Percentiles rank a stretch among this genome's conserved stretches.
phyloP scores from a whole-genome alignment of 2,329 filamentous ascomycete species.

The Beauveria australis region DNA sequence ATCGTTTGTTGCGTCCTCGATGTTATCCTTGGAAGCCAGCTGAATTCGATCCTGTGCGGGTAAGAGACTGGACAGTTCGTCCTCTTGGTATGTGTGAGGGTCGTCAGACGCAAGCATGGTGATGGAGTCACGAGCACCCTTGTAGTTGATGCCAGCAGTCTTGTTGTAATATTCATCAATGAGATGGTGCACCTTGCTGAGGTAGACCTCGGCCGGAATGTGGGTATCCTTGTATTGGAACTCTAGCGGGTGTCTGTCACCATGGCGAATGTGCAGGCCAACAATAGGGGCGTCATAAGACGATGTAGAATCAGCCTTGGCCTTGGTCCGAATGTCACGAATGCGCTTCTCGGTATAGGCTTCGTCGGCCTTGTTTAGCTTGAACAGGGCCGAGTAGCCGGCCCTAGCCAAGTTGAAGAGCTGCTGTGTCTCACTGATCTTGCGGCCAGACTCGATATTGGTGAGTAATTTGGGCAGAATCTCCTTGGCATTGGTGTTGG shows the following conservation, averaged over 20 bases:
- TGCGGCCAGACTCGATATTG: slow-evolving; percentile 19
- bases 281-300: slow-evolving; percentile 38
- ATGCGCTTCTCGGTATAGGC: slow-evolving; percentile 55
- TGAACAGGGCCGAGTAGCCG: slow-evolving; percentile 69
- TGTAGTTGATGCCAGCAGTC: slow-evolving; percentile 24
- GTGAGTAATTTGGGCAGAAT: slow-evolving; percentile 51
- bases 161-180: slow-evolving; percentile 41
- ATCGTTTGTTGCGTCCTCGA: slow-evolving; percentile 33
- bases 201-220: slow-evolving; percentile 64
- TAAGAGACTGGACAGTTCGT: slow-evolving; percentile 49
- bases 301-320: slow-evolving; percentile 30
- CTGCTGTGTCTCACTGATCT: slow-evolving; percentile 29
- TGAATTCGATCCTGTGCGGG: slow-evolving; percentile 70
- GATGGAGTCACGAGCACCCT: slow-evolving; percentile 34
- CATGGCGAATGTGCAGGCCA: slow-evolving; percentile 72
- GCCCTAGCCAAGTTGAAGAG: slow-evolving; percentile 60
- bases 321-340: slow-evolving; percentile 43
- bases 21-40: slow-evolving; percentile 55
- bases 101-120: slow-evolving; percentile 72
- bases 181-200: slow-evolving; percentile 48
- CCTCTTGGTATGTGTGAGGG: slow-evolving; percentile 60
- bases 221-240: slow-evolving; percentile 71
- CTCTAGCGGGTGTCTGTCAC: slow-evolving; percentile 70
- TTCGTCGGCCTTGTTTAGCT: slow-evolving; percentile 56
- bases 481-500: slow-evolving; percentile 55